Percentiles rank a stretch among this genome's conserved stretches.
These are phyloP conservation scores for Talaromyces sp. DNA, from an alignment of 2,329 filamentous ascomycete species.

Conservation along the genomic window DNA sequence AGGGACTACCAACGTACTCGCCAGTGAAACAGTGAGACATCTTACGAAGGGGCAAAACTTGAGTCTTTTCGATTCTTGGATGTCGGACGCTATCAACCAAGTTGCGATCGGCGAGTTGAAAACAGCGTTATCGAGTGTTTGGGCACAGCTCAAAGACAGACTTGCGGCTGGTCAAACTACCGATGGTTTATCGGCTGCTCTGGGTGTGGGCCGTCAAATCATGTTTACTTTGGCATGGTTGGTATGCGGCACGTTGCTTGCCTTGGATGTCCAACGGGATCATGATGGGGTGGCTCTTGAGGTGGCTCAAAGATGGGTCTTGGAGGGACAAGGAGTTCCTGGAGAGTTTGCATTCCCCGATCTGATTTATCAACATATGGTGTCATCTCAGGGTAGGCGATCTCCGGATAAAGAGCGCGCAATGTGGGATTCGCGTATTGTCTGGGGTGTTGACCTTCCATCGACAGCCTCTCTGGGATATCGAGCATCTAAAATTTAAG, in stretches of 20 bases:
- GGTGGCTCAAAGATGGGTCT: slow-evolving; percentile 42
- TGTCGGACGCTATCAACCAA: slow-evolving; percentile 46
- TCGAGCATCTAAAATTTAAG: slow-evolving; percentile 12
- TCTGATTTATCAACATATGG: slow-evolving; percentile 21
- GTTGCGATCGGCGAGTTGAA: slow-evolving; percentile 14
- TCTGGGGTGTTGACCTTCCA: slow-evolving; percentile 33
- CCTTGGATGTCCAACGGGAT: slow-evolving; percentile 41
- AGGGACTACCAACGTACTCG: slow-evolving; percentile 71
- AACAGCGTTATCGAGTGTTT: slow-evolving; percentile 7
- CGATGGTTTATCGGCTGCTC: slow-evolving; percentile 13
- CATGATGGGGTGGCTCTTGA: slow-evolving; percentile 34
- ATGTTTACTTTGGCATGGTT: slow-evolving; percentile 43
- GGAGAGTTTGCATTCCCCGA: slow-evolving; percentile 31
- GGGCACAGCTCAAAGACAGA: slow-evolving; percentile 2
- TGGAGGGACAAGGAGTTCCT: slow-evolving; percentile 29
- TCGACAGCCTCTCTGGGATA: slow-evolving; percentile 17
- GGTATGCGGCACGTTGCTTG: slow-evolving; percentile 38
- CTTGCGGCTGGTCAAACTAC: slow-evolving; percentile 6
- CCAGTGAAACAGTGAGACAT: slow-evolving; percentile 51
- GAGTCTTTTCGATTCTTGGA: slow-evolving; percentile 39
- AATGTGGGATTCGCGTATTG: slow-evolving; percentile 36
- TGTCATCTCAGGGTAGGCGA: not conserved
- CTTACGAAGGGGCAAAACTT: slow-evolving; percentile 17
- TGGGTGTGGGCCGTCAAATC: slow-evolving; percentile 31
- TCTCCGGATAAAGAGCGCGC: slow-evolving; percentile 15